Conservation (phyloP, 1,284 basidiomycete genomes). For the Filobasidium uniguttulatum region DNA sequence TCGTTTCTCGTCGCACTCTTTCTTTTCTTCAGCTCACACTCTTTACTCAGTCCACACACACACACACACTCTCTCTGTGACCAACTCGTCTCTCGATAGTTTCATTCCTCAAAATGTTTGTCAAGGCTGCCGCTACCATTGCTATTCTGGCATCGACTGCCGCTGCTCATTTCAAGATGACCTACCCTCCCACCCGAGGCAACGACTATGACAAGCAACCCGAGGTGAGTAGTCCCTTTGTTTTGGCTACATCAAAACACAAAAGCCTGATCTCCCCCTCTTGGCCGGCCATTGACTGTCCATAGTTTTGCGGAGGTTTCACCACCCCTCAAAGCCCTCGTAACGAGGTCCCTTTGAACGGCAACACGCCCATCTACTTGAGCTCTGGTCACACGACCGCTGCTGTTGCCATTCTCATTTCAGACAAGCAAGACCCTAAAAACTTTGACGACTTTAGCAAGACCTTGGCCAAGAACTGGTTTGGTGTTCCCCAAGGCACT, state of each 20-base stretch:
- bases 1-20: too few species aligned
- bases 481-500: slow-evolving; percentile 45
- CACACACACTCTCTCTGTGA: too few species aligned
- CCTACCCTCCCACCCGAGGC: slow-evolving; percentile 51
- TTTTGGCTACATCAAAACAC: not conserved
- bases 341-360: slow-evolving; percentile 49
- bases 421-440: slow-evolving; percentile 46
- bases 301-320: slow-evolving; percentile 39
- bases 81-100: too few species aligned
- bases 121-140: too few species aligned
- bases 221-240: slow-evolving; percentile 43
- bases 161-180: slow-evolving; percentile 54
- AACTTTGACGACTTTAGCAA: slow-evolving; percentile 47
- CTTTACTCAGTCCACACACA: too few species aligned
- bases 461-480: slow-evolving; percentile 41
- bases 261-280: too few species aligned
- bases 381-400: slow-evolving; percentile 23
- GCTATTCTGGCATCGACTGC: slow-evolving; percentile 37
- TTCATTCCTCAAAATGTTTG: too few species aligned
- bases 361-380: slow-evolving; percentile 38
- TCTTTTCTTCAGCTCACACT: too few species aligned
- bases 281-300: too few species aligned
- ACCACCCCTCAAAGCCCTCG: slow-evolving; percentile 39
- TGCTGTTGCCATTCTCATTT: slow-evolving; percentile 46
- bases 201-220: slow-evolving; percentile 49